These are phyloP conservation scores for Pythium rhizo-oryzae DNA, from an alignment of 352 stramenopile species.

Conservation along the genomic window DNA sequence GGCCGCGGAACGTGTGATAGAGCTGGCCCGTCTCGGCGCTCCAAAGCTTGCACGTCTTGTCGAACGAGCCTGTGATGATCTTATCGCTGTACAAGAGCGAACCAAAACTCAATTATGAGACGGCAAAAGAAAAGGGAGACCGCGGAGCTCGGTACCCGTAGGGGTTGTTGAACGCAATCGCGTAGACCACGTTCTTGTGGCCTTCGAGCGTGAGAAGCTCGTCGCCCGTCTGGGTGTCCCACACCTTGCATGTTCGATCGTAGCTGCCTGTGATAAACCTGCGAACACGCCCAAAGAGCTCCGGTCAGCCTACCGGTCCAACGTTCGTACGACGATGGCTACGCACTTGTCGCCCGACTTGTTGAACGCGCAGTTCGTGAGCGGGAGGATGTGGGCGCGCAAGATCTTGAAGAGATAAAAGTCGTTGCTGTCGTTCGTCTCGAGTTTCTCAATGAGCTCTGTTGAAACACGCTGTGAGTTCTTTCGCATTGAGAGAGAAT, in stretches of 20 bases:
- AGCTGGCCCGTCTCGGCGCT: constrained; percentile 93
- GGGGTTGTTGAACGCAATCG: constrained; percentile 97
- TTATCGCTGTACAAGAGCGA: constrained; percentile 63
- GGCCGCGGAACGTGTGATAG: constrained; percentile 94
- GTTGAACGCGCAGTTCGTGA: constrained; percentile 98
- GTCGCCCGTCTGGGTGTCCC: constrained; percentile 94
- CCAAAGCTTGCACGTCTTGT: constrained; percentile 98
- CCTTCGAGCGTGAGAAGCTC: constrained; percentile 94
- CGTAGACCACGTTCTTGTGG: constrained; percentile 97
- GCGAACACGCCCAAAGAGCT: background rate
- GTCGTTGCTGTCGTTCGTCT: constrained; percentile 93
- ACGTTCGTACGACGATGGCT: background rate
- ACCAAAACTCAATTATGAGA: background rate
- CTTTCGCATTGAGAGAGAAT: too few relatives aligned
- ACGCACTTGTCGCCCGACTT: constrained; percentile 94
- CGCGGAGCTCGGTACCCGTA: constrained; percentile 72
- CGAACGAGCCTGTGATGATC: constrained; percentile 95
- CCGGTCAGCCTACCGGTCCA: too few relatives aligned
- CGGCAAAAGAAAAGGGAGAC: background rate
- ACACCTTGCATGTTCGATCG: constrained; percentile 95
- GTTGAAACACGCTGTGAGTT: background rate
- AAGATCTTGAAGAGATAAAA: constrained; percentile 98
- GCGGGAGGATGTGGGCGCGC: constrained; percentile 92
- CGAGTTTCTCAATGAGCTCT: constrained; percentile 96
- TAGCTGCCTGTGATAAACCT: constrained; percentile 97